Conservation (phyloP, 2,329 filamentous ascomycete genomes). For the Apiospora hydei region DNA sequence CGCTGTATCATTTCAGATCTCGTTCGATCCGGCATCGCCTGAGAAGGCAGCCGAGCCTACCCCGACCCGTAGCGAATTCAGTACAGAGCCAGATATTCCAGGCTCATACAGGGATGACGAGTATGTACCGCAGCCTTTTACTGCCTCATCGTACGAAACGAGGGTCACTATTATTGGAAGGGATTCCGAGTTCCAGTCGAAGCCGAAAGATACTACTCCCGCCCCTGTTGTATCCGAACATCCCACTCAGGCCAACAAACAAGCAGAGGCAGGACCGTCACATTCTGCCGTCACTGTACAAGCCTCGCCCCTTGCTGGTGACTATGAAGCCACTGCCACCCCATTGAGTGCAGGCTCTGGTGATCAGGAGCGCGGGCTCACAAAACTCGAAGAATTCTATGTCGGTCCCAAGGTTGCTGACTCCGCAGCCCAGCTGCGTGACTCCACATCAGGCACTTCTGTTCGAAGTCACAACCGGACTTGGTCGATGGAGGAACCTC, state of each 20-base stretch:
- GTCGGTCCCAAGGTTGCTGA: conserved; percentile 39
- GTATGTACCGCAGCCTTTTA: conserved; percentile 51
- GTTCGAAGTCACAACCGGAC: conserved; percentile 29
- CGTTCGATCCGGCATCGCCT: conserved; percentile 45
- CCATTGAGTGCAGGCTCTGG: conserved; percentile 34
- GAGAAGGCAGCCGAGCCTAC: conserved; percentile 36
- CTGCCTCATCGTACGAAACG: conserved; percentile 50
- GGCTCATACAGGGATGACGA: conserved; percentile 45
- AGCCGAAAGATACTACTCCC: not conserved
- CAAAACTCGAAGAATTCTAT: conserved; percentile 42
- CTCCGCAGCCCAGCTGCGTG: conserved; percentile 32
- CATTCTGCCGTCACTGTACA: not conserved
- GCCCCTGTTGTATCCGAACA: not conserved
- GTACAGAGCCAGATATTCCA: conserved; percentile 37
- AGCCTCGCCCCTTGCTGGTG: conserved; percentile 18
- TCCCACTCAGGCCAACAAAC: not conserved
- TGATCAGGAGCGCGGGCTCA: conserved; percentile 37
- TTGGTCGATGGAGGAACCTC: conserved; percentile 30
- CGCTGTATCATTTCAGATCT: conserved; percentile 49
- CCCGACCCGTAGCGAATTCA: conserved; percentile 37
- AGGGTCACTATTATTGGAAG: conserved; percentile 59
- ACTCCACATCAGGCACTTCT: conserved; percentile 28
- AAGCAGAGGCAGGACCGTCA: not conserved
- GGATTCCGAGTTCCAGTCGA: conserved; percentile 47
- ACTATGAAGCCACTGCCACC: not conserved